A percentile compares a stretch with the other conserved stretches of the same genome.
Evolutionary conservation across 129 eudicot genomes (phyloP).

Genomic region (Ambrosia artemisiifolia): DNA sequence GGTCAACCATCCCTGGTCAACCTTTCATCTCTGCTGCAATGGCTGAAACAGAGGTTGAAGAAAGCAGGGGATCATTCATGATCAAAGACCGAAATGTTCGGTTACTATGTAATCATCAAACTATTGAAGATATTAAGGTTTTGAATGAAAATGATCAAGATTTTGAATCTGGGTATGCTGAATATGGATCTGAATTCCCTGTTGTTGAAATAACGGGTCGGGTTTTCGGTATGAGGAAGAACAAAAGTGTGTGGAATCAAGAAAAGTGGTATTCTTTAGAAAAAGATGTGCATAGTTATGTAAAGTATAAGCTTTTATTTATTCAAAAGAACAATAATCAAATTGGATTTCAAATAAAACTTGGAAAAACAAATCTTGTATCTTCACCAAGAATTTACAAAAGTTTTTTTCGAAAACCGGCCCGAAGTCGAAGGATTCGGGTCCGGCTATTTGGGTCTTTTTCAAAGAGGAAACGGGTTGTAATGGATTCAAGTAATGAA

Average conservation of each 20-base stretch:
- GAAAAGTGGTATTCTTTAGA: conserved; percentile 24
- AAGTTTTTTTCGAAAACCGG: conserved; percentile 33
- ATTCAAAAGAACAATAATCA: conserved; percentile 69
- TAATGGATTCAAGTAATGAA: conserved; percentile 36
- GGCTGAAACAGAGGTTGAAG: conserved; percentile 89
- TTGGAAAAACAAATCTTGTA: conserved; percentile 55
- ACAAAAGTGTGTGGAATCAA: conserved; percentile 1
- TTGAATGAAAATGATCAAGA: conserved; percentile 37
- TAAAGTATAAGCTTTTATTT: conserved; percentile 65
- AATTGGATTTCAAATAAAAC: conserved; percentile 64
- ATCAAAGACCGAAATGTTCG: conserved; percentile 56
- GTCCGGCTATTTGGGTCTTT: conserved; percentile 38
- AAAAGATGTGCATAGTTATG: conserved; percentile 34
- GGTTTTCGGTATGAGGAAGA: conserved; percentile 44
- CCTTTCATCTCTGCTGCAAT: conserved; percentile 83
- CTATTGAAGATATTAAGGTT: conserved; percentile 54
- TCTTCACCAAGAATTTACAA: conserved; percentile 48
- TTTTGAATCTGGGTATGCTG: conserved; percentile 40
- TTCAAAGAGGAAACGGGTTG: conserved; percentile 36
- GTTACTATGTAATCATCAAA: conserved; percentile 69
- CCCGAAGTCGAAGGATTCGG: conserved; percentile 41
- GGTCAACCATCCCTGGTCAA: conserved; percentile 87
- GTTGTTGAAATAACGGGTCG: conserved; percentile 65
- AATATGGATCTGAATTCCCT: conserved; percentile 52
- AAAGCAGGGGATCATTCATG: conserved; percentile 96